These are phyloP conservation scores for Urochloa ruziziensis DNA, from an alignment of 176 grass and related monocot species.

Conservation along the genomic window DNA sequence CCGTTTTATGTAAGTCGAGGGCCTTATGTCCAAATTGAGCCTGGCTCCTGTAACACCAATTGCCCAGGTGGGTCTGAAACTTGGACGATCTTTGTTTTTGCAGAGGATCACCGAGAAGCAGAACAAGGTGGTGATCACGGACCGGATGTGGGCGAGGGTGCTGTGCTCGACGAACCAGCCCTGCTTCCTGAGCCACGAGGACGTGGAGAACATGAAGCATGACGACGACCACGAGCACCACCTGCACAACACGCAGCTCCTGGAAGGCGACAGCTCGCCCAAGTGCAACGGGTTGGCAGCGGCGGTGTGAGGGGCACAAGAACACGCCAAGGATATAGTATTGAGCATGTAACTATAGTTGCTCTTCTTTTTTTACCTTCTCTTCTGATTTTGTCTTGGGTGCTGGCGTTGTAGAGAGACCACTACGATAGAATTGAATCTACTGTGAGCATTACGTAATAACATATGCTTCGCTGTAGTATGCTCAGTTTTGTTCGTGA, in stretches of 20 bases:
- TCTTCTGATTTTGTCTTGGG: not conserved
- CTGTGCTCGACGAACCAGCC: conserved; percentile 92
- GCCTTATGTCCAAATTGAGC: not conserved
- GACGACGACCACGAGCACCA: conserved; percentile 44
- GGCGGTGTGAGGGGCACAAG: not conserved
- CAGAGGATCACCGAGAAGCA: conserved; percentile 88
- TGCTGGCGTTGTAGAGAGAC: conserved; percentile 16
- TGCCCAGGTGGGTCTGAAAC: conserved; percentile 3
- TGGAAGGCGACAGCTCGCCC: conserved; percentile 8
- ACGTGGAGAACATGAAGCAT: conserved; percentile 63
- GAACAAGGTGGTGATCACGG: conserved; percentile 94
- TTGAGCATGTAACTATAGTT: conserved; percentile 28
- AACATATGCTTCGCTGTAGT: conserved; percentile 17
- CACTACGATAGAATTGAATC: not conserved
- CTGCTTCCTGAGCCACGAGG: conserved; percentile 71
- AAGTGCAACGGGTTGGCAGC: conserved; percentile 33
- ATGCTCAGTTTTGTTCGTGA: conserved; percentile 19
- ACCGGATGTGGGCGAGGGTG: conserved; percentile 96
- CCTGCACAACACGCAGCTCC: conserved; percentile 50
- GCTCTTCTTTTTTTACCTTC: not conserved
- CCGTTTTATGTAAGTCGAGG: conserved; percentile 74
- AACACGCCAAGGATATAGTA: not conserved
- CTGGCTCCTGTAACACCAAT: not conserved
- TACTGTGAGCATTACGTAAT: conserved; percentile 21
- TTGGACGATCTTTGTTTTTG: not conserved